Conservation (phyloP, 192 early-diverging fungal species). For the Linnemannia hyalina region DNA sequence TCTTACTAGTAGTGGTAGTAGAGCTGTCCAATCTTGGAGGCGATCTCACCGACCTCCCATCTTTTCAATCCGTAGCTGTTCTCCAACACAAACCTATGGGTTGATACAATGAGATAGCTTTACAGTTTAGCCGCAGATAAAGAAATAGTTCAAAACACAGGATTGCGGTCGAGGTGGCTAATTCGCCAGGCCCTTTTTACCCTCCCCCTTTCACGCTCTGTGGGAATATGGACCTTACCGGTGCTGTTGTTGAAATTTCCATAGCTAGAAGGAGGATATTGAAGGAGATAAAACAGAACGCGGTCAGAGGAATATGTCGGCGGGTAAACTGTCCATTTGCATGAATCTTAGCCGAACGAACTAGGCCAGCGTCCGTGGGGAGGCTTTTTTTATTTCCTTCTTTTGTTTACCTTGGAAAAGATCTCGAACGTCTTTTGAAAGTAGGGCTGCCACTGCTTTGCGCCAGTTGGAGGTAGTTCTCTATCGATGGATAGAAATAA, state of each 20-base stretch:
- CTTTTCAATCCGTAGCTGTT: constrained; percentile 95
- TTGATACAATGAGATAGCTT: neutral
- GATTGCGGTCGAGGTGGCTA: neutral
- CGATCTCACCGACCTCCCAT: constrained; percentile 98
- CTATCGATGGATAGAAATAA: constrained; percentile 51
- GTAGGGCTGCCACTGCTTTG: constrained; percentile 79
- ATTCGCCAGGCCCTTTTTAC: neutral
- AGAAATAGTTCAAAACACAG: neutral
- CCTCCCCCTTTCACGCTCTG: neutral
- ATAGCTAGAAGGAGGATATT: constrained; percentile 66
- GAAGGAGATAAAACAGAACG: neutral
- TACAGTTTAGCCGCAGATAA: neutral
- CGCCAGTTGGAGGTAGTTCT: constrained; percentile 89
- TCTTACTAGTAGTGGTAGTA: constrained; percentile 85
- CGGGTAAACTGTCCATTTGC: neutral
- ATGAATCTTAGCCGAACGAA: neutral
- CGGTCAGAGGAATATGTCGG: neutral
- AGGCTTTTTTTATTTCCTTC: neutral
- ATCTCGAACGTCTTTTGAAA: constrained; percentile 99
- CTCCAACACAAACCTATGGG: constrained; percentile 81
- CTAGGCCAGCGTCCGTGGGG: neutral
- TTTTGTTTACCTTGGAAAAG: constrained; percentile 78
- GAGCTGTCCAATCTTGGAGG: constrained; percentile 96
- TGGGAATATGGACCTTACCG: constrained; percentile 60
- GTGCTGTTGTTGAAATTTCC: constrained; percentile 96